Conservation (phyloP, 495 filamentous ascomycete species). For the Tuber melanosporum region DNA sequence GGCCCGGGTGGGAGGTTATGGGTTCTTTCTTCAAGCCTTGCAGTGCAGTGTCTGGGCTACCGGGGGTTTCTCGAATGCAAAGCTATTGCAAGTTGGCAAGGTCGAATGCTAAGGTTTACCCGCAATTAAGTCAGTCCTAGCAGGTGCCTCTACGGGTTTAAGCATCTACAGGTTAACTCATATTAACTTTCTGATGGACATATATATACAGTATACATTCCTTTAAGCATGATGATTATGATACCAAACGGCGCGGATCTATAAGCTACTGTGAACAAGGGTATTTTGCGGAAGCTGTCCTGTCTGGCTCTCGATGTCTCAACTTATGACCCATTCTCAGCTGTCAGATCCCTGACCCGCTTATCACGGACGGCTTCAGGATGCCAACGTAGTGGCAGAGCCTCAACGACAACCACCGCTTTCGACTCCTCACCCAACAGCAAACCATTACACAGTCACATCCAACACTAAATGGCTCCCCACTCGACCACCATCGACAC, state of each 20-base stretch:
- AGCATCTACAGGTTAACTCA: background rate
- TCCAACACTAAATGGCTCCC: slow-evolving; percentile 39
- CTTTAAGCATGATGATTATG: too few relatives aligned
- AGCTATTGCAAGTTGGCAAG: background rate
- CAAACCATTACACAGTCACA: background rate
- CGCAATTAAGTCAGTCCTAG: background rate
- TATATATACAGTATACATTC: too few relatives aligned
- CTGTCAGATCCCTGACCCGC: background rate
- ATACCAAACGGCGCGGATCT: background rate
- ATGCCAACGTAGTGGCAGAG: background rate
- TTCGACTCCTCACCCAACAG: background rate
- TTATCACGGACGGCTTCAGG: background rate
- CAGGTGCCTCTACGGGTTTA: background rate
- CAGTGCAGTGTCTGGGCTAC: background rate
- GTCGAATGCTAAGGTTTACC: background rate
- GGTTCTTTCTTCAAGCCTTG: background rate
- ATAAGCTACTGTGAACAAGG: background rate
- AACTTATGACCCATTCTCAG: background rate
- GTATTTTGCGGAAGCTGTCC: background rate
- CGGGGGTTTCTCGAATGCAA: background rate
- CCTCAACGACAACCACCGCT: background rate
- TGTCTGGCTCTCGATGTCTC: background rate
- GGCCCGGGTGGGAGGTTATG: background rate
- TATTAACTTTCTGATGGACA: background rate
- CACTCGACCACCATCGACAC: slow-evolving; percentile 71